Base-by-base conservation (phyloP, 192 early-diverging fungal species). In the Mortierella alpina region DNA sequence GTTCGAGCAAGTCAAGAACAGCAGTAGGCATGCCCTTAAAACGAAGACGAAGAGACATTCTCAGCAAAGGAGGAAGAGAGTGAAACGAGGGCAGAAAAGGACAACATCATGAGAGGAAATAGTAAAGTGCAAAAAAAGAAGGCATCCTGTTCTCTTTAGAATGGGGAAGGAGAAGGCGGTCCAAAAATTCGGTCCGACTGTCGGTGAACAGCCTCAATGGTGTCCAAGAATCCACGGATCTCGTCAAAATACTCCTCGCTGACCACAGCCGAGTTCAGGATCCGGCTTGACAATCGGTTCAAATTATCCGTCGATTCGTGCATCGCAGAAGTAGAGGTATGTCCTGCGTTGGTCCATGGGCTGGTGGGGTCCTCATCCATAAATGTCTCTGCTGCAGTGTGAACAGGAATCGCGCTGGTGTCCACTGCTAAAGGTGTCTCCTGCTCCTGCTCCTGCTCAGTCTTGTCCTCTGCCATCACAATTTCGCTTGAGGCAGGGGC, bases 181-280 rank as follows among this genome's bases (percentile, higher is more conserved):
- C 72, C 63, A 63, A 64, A 80, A 4, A 80, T 18, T 11, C 48
- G 44, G 50, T 79, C 70, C 2, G 77, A 71, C 45, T 79, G 76
- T 12, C 69, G 68, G 45, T 80, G 77, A 2, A 80, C 70, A 44
- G 69, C 70, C 48, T 80, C 77, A 59, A 80, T 66, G 44, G 60
- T 62, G 51, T 80, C 77, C 60, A 80, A 59, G 57, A 80, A 80
- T 7, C 77, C 77, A 39, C 70, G 77, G 22, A 80, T 72, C 48
- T 70, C 50, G 40, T 80, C 70, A 80, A 80, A 80, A 66, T 80
- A 80, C 49, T 80, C 77, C 17, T 80, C 70, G 48, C 48, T 80
- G 15, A 80, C 70, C 5, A 57, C 52, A 7, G 58, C 47, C n/a
- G 65, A 72, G 58, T 51, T 53, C 59, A 80, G 14, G 44, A 80